Conservation (phyloP, 306 rosid species). For the Medicago lupulina region DNA sequence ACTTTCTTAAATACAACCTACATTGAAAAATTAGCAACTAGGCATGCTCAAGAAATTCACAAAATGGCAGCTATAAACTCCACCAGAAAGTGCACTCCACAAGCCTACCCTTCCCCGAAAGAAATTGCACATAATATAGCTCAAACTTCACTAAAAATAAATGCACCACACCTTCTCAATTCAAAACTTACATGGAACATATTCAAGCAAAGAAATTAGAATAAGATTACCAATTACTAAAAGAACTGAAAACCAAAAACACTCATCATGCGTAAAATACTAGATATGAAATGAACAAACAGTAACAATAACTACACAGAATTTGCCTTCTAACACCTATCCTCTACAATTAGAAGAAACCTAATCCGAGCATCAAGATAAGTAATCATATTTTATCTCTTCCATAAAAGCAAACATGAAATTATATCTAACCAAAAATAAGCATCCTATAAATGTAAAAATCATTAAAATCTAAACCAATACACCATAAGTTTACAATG, state of each 20-base stretch:
- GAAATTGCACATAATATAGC: slow-evolving; percentile 6
- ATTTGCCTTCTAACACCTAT: background rate
- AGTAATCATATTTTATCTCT: slow-evolving; percentile 20
- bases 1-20: slow-evolving; percentile 18
- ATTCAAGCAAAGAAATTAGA: slow-evolving; percentile 20
- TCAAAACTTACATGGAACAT: slow-evolving; percentile 30
- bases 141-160: background rate
- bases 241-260: background rate
- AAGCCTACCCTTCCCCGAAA: slow-evolving; percentile 15
- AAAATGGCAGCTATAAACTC: slow-evolving; percentile 36
- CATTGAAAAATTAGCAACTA: slow-evolving; percentile 28
- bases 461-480: slow-evolving; percentile 7
- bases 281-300: background rate
- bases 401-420: slow-evolving; percentile 11
- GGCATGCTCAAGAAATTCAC: slow-evolving; percentile 40
- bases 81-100: slow-evolving; percentile 8
- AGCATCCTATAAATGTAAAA: slow-evolving; percentile 36
- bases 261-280: background rate
- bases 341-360: slow-evolving; percentile 25
- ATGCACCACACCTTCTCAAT: background rate
- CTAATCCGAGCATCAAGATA: slow-evolving; percentile 2
- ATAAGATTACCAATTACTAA: slow-evolving; percentile 18
- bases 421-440: slow-evolving; percentile 27
- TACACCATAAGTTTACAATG: background rate
- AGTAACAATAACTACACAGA: slow-evolving; percentile 1